phyloP scores from a whole-genome alignment of 306 rosid genomes.

The Glycyrrhiza uralensis region DNA sequence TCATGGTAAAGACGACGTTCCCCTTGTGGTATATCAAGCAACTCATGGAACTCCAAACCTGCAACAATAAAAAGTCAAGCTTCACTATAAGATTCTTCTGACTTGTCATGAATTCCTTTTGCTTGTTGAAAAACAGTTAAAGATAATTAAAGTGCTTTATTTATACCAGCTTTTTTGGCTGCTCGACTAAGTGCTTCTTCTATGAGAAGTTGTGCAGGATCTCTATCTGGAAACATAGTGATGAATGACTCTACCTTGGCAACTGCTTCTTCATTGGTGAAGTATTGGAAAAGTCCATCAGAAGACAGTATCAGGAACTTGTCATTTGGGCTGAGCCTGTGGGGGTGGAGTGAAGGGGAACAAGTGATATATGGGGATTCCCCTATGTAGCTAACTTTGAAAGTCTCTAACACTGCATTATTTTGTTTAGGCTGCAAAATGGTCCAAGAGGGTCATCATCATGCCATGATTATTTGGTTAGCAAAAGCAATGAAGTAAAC shows the following conservation, averaged over 20 bases:
- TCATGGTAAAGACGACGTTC: constrained; percentile 82
- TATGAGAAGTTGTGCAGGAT: constrained; percentile 83
- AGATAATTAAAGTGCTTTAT: not conserved
- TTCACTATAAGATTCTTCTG: not conserved
- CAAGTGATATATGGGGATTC: constrained; percentile 67
- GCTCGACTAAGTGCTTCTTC: constrained; percentile 65
- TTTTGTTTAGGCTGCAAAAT: constrained; percentile 78
- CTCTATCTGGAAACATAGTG: constrained; percentile 65
- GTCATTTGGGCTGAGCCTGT: constrained; percentile 56
- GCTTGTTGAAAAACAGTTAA: not conserved
- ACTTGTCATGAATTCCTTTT: not conserved
- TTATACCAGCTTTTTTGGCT: constrained; percentile 66
- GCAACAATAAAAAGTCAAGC: constrained; percentile 30
- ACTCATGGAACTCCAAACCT: constrained; percentile 72
- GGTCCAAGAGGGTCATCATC: not conserved
- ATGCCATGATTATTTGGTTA: not conserved
- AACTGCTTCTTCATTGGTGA: constrained; percentile 77
- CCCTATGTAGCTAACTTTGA: constrained; percentile 71
- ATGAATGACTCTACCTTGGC: constrained; percentile 65
- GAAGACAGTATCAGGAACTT: constrained; percentile 72
- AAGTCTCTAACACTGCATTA: constrained; percentile 65
- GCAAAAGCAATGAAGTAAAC: not conserved
- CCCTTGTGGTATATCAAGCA: constrained; percentile 84
- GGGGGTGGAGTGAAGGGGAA: constrained; percentile 61
- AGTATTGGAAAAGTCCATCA: constrained; percentile 87